Evolutionary conservation across 2,329 filamentous ascomycete species (phyloP).

Genomic region (Penicillium sp.): DNA sequence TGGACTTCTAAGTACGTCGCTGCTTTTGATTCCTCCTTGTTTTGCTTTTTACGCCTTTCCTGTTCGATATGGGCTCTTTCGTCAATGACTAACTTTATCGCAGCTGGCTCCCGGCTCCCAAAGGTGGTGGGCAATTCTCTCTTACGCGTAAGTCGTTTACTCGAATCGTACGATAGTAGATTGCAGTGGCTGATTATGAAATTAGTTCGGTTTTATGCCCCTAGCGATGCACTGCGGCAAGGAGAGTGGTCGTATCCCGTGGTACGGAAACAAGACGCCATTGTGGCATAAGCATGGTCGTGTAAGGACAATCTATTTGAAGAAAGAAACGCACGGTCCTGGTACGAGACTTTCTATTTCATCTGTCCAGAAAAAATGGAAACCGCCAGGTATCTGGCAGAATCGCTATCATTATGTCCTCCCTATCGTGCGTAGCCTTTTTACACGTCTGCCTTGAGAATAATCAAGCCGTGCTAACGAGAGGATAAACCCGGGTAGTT

Average conservation of each 20-base stretch:
- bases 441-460: no score
- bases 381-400: no score
- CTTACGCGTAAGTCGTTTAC: background rate
- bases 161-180: background rate
- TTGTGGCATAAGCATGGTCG: no score
- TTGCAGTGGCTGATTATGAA: background rate
- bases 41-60: background rate
- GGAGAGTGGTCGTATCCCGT: background rate
- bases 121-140: background rate
- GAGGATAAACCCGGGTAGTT: no score
- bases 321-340: no score
- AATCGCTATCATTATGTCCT: no score
- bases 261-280: background rate
- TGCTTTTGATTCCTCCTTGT: background rate
- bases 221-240: background rate
- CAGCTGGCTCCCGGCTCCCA: background rate
- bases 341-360: no score
- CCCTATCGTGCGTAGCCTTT: no score
- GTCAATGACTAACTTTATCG: conserved; percentile 5
- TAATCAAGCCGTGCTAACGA: no score
- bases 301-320: no score
- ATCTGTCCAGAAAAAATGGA: no score
- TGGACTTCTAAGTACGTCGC: background rate
- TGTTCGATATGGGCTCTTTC: background rate
- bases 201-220: background rate